Conservation (phyloP, 306 rosid genomes). For the Cicer yamashitae region DNA sequence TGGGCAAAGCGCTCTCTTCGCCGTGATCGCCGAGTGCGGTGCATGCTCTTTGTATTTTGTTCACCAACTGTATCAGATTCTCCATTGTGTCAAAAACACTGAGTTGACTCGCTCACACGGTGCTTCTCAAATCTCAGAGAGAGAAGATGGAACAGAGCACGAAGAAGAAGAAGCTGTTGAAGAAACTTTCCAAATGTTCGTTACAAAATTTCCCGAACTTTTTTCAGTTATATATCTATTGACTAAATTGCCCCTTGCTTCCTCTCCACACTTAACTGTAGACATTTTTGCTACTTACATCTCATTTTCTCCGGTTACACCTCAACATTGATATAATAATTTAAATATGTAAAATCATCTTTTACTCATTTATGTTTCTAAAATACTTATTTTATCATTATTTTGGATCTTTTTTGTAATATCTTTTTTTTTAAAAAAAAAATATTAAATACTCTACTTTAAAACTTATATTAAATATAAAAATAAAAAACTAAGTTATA, state of each 20-base stretch:
- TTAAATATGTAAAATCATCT: too few relatives aligned
- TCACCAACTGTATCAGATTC: constrained; percentile 86
- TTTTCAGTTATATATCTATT: constrained; percentile 44
- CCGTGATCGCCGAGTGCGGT: constrained; percentile 99
- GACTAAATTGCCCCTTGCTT: constrained; percentile 36
- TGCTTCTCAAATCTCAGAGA: constrained; percentile 17
- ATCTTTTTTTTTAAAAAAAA: too few relatives aligned
- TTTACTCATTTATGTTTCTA: too few relatives aligned
- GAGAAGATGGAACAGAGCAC: constrained; percentile 24
- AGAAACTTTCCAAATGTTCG: constrained; percentile 49
- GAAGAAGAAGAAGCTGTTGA: constrained; percentile 36
- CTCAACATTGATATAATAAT: too few relatives aligned
- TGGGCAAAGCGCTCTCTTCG: constrained; percentile 86
- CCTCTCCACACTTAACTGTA: not conserved
- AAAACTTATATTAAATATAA: too few relatives aligned
- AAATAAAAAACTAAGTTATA: too few relatives aligned
- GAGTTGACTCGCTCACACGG: constrained; percentile 5
- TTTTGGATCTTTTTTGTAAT: too few relatives aligned
- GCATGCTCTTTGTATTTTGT: constrained; percentile 96
- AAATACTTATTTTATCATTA: too few relatives aligned
- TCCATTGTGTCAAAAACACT: constrained; percentile 60
- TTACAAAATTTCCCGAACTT: constrained; percentile 30
- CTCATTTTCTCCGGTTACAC: too few relatives aligned
- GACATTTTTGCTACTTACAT: too few relatives aligned
- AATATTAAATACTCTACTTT: too few relatives aligned